Percentiles rank a stretch among this genome's conserved stretches.
Conservation (phyloP, 148 eudicot species). For the Rhododendron vialii region DNA sequence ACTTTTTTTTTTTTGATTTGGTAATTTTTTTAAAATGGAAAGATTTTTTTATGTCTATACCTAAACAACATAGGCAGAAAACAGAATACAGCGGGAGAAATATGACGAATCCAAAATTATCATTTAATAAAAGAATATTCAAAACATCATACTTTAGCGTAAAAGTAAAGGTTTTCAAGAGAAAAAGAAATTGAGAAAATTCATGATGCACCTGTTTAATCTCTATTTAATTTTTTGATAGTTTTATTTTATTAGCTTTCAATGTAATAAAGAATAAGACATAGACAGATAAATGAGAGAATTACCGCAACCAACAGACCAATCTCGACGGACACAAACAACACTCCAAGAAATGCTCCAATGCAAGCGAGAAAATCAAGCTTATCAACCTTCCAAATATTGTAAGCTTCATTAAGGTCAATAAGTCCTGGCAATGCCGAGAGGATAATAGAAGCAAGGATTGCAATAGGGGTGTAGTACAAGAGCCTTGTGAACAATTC, state of each 20-base stretch:
- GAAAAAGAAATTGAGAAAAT: too few relatives aligned
- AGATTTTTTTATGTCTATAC: neutral
- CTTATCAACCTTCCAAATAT: constrained; percentile 48
- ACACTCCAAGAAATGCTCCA: constrained; percentile 43
- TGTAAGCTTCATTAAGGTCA: constrained; percentile 27
- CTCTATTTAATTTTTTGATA: too few relatives aligned
- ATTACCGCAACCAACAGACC: constrained; percentile 48
- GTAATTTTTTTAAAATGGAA: neutral
- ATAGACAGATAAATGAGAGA: neutral
- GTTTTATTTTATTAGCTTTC: too few relatives aligned
- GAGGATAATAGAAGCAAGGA: constrained; percentile 40
- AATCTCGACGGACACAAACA: constrained; percentile 42
- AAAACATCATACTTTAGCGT: neutral
- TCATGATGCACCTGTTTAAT: too few relatives aligned
- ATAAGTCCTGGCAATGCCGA: constrained; percentile 47
- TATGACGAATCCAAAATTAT: neutral
- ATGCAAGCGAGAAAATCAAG: constrained; percentile 40
- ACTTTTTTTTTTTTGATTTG: too few relatives aligned
- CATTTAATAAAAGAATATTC: too few relatives aligned
- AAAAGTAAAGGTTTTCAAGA: neutral
- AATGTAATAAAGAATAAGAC: neutral
- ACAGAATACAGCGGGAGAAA: neutral
- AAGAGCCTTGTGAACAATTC: constrained; percentile 35
- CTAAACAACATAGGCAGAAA: too few relatives aligned
- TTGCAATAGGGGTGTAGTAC: constrained; percentile 42